Percentiles rank a stretch among this genome's conserved stretches.
These are phyloP conservation scores for Pleoardoris graminearum DNA, from an alignment of 2,329 filamentous ascomycete species.

Conservation along the genomic window DNA sequence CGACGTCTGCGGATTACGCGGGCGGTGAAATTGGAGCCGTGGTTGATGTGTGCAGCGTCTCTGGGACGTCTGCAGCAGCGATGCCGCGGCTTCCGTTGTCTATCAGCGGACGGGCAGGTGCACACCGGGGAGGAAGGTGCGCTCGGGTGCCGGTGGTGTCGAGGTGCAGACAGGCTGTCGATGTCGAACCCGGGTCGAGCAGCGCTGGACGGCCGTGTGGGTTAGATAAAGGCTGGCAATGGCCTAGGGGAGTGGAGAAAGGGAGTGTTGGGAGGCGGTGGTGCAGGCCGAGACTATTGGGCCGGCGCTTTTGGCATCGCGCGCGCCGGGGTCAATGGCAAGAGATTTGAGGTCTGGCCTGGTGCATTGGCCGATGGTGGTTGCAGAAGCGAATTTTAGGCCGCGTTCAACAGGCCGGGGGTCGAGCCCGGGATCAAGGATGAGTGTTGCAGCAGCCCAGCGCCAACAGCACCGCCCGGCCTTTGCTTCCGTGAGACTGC, in stretches of 20 bases:
- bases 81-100: slow-evolving; percentile 36
- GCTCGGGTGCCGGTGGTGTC: slow-evolving; percentile 21
- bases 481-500: slow-evolving; percentile 8
- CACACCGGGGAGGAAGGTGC: slow-evolving; percentile 24
- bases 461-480: slow-evolving; percentile 31
- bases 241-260: slow-evolving; percentile 37
- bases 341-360: slow-evolving; percentile 31
- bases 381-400: slow-evolving; percentile 34
- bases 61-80: slow-evolving; percentile 20
- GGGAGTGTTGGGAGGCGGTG: slow-evolving; percentile 40
- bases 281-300: slow-evolving; percentile 40
- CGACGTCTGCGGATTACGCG: slow-evolving; percentile 24
- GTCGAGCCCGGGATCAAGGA: slow-evolving; percentile 26
- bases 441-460: slow-evolving; percentile 19
- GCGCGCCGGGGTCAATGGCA: slow-evolving; percentile 30
- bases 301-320: slow-evolving; percentile 22
- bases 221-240: slow-evolving; percentile 38
- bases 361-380: slow-evolving; percentile 20
- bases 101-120: slow-evolving; percentile 16
- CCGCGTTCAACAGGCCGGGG: slow-evolving; percentile 39
- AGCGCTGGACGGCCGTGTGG: slow-evolving; percentile 15
- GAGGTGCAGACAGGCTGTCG: slow-evolving; percentile 22
- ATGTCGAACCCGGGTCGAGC: slow-evolving; percentile 19
- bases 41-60: slow-evolving; percentile 15
- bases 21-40: slow-evolving; percentile 2